phyloP scores from a whole-genome alignment of 208 protist species.

The Trypanosoma cruzi region DNA sequence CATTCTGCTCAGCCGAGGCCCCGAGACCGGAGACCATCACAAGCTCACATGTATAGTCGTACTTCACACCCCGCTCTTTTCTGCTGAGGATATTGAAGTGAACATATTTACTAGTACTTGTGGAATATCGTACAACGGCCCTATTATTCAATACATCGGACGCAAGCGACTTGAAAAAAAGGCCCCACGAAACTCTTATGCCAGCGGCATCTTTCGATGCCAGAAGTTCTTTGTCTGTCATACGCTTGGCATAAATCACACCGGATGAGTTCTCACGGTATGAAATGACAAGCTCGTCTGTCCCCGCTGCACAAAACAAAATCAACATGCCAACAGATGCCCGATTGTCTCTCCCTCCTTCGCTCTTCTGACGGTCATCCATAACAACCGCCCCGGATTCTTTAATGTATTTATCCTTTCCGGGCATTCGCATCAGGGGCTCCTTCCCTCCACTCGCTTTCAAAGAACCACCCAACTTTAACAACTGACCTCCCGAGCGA shows the following conservation, averaged over 20 bases:
- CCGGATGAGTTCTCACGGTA: conserved; percentile 56
- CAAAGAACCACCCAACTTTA: not conserved
- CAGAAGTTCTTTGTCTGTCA: conserved; percentile 66
- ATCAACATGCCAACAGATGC: conserved; percentile 47
- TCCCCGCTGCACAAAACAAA: conserved; percentile 61
- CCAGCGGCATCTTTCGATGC: conserved; percentile 53
- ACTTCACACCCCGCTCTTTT: conserved; percentile 60
- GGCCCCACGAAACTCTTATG: conserved; percentile 64
- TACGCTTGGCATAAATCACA: conserved; percentile 59
- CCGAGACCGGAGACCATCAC: conserved; percentile 47
- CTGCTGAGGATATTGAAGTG: conserved; percentile 63
- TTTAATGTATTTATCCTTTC: conserved; percentile 86
- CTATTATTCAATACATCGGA: conserved; percentile 74
- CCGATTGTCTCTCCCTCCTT: not conserved
- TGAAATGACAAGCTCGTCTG: conserved; percentile 59
- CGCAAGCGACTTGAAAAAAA: conserved; percentile 89
- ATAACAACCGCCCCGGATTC: conserved; percentile 78
- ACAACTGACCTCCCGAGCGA: not conserved
- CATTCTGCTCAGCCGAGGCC: conserved; percentile 19
- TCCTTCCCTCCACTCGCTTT: not conserved
- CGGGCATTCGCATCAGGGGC: conserved; percentile 35
- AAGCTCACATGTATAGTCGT: conserved; percentile 54
- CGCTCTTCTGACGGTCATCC: conserved; percentile 39
- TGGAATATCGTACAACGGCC: conserved; percentile 39
- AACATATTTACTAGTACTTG: conserved; percentile 36